phyloP scores from a whole-genome alignment of 352 stramenopile genomes.

The Phytopythium chamaehyphon region DNA sequence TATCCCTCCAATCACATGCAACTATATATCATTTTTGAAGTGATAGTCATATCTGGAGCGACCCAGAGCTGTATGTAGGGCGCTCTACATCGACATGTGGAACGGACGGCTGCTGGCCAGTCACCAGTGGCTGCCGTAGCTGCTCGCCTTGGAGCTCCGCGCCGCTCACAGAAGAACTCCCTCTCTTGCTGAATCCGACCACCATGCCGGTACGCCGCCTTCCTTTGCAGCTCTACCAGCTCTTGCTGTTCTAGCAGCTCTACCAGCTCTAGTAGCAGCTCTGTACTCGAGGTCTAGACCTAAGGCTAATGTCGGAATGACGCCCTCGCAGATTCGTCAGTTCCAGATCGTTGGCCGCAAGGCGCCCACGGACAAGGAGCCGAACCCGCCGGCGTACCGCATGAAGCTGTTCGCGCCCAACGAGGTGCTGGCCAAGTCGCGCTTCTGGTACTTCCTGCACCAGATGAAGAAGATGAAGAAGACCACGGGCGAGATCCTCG shows the following conservation, averaged over 20 bases:
- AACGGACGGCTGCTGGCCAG: background rate
- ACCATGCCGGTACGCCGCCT: conserved; percentile 6
- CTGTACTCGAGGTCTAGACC: too few species aligned
- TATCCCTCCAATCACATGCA: too few species aligned
- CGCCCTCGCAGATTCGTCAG: conserved; percentile 89
- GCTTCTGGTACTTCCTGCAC: conserved; percentile 99
- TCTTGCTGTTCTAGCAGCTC: too few species aligned
- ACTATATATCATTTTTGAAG: too few species aligned
- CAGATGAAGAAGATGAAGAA: conserved; percentile 99
- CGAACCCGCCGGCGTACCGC: conserved; percentile 98
- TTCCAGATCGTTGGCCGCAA: conserved; percentile 99
- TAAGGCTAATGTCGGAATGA: background rate
- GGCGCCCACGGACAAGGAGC: conserved; percentile 96
- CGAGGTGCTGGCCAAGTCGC: conserved; percentile 97
- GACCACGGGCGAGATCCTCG: conserved; percentile 99
- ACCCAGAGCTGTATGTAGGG: too few species aligned
- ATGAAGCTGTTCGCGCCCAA: conserved; percentile 98
- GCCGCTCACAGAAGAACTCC: conserved; percentile 7
- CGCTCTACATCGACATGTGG: too few species aligned
- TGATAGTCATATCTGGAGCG: too few species aligned
- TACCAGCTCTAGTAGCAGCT: too few species aligned
- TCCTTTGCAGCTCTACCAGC: background rate
- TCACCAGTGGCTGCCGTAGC: background rate
- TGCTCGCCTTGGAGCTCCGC: background rate
- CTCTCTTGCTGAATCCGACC: conserved; percentile 9